Conservation (phyloP, 2,329 filamentous ascomycete species). For the Furcasterigmium sp. region DNA sequence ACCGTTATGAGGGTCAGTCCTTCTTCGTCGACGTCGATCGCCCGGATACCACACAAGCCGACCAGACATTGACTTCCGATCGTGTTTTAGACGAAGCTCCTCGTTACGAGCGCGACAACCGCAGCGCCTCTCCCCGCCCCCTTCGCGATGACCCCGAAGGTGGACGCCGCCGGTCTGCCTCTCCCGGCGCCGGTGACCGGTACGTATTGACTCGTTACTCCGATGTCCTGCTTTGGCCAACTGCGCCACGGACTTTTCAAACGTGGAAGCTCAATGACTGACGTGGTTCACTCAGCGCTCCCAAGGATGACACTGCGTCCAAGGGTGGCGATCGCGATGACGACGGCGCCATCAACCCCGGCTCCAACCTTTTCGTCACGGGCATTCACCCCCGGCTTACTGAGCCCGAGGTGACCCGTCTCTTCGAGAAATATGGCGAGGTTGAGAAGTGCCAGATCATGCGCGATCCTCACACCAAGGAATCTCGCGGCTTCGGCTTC, state of each 20-base stretch:
- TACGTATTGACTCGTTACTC: constrained; percentile 23
- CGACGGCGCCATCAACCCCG: constrained; percentile 80
- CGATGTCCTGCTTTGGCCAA: too few species aligned
- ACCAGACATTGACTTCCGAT: constrained; percentile 5
- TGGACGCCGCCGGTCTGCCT: constrained; percentile 56
- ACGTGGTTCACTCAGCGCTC: constrained; percentile 25
- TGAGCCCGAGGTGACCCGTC: constrained; percentile 84
- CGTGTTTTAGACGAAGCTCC: constrained; percentile 50
- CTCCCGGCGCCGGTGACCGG: constrained; percentile 51
- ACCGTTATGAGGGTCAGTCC: constrained; percentile 59
- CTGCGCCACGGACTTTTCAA: too few species aligned
- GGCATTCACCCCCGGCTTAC: constrained; percentile 91
- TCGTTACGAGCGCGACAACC: constrained; percentile 62
- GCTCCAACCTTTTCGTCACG: constrained; percentile 97
- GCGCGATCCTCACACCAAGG: constrained; percentile 96
- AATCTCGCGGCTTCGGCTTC: constrained; percentile 97
- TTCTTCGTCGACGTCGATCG: constrained; percentile 2
- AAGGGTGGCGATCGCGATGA: constrained; percentile 57
- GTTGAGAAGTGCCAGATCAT: constrained; percentile 99
- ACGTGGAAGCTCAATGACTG: background rate
- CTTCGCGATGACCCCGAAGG: constrained; percentile 56
- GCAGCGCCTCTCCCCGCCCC: constrained; percentile 60
- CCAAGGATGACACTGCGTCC: constrained; percentile 48
- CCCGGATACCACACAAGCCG: background rate
- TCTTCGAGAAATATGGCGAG: constrained; percentile 98